phyloP scores from a whole-genome alignment of 1,284 basidiomycete genomes.

The Cystobasidium sp. region DNA sequence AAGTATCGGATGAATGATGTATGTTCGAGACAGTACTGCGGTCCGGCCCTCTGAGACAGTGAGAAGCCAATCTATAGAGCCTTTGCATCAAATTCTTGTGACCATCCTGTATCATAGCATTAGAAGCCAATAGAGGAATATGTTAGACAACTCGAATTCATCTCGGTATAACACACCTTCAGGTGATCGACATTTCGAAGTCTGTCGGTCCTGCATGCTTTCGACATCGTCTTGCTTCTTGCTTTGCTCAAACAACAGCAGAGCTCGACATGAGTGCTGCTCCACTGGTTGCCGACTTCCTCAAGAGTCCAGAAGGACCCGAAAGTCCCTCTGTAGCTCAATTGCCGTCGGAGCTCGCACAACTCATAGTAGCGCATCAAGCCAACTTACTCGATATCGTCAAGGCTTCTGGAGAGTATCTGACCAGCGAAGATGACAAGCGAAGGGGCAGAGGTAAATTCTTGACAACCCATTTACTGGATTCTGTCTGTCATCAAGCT shows the following conservation, averaged over 20 bases:
- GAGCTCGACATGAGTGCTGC: background rate
- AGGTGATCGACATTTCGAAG: background rate
- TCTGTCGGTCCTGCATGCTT: background rate
- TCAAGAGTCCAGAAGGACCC: slow-evolving; percentile 8
- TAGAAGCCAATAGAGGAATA: no score
- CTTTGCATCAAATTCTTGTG: no score
- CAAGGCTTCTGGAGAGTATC: slow-evolving; percentile 79
- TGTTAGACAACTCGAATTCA: no score
- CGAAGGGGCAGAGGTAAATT: slow-evolving; percentile 74
- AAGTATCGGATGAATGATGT: no score
- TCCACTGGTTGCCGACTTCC: slow-evolving; percentile 1
- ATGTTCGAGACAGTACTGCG: no score
- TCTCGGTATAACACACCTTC: no score
- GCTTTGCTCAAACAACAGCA: background rate
- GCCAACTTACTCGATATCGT: slow-evolving; percentile 79
- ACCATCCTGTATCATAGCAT: no score
- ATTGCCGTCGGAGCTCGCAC: slow-evolving; percentile 34
- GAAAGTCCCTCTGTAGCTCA: slow-evolving; percentile 13
- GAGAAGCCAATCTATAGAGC: no score
- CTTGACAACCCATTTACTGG: slow-evolving; percentile 46
- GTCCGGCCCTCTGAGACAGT: no score
- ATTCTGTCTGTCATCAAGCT: background rate
- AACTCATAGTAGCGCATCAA: slow-evolving; percentile 43
- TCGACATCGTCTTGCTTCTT: background rate
- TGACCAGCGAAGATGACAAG: slow-evolving; percentile 82